Base-by-base conservation (phyloP, 1,139 yeast genomes). In the Blastobotrys illinoisensis region DNA sequence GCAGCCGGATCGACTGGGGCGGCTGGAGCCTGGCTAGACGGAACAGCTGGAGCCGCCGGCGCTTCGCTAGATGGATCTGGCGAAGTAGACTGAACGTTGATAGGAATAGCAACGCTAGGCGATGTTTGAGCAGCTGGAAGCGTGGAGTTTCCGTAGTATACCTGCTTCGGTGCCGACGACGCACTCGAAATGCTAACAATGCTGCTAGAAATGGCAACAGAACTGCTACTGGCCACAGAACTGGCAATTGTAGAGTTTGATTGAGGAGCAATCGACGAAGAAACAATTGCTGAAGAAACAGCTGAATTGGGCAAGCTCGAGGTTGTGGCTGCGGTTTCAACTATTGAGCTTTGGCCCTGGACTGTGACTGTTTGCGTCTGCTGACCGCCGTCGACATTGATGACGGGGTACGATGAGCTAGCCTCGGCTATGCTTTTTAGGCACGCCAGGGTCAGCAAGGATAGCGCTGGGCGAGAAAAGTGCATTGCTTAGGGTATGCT, bases 381-480 rank as follows among this genome's bases (percentile, higher is more conserved):
- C 16, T 32, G 14, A 7, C 44, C 32, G 3, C 49, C 49, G 11
- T 44, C 47, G 26, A 43, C 46, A 19, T 32, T 45, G 21, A 44
- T 46, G 14, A 44, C 47, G 18, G 47, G 51, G n/a, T 44, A 43
- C 9, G 46, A 14, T 3, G 47, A 48, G 20, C 40, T 20, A 3
- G 16, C 44, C 24, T 24, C 13, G 18, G 9, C 40, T 3, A 21
- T 9, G 24, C 40, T 32, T 32, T 32, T 11, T 11, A 32, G 11
- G 43, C 40, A 18, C 18, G 44, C 49, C 28, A 24, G 16, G 13
- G 46, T 59, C 62, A 23, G 57, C 65, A 32, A 3, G 2, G 40
- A 32, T n/a, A 32, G 16, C 13, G 40, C 40, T 32, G 40, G 40
- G 40, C 40, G 40, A 32, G 40, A 32, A 7, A 32, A 32, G 40